Base-by-base conservation (phyloP, 495 filamentous ascomycete genomes). In the Apiosordaria backusii region DNA sequence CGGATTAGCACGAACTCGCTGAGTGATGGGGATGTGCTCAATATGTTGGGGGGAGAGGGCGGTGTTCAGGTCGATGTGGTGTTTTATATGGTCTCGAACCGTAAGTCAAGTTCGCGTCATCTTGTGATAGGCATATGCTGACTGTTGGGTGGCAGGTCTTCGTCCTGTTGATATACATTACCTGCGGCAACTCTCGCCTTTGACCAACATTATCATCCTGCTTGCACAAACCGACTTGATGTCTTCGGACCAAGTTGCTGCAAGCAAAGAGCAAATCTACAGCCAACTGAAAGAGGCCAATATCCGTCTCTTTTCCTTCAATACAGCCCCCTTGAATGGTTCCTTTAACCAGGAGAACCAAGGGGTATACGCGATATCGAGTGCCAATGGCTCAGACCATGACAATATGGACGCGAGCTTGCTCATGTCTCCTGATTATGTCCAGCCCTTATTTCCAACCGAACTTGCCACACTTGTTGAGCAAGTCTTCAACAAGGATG, bases 381-480 rank as follows among this genome's bases (percentile, higher is more conserved):
- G 91, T 21, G 86, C 85, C 15, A 83, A 87, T 50, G 87, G 85
- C 13, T 86, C 86, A 60, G 93, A 99, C 75, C 79, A 88, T 60
- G 93, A 97, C 23, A 89, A 84, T 57, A 97, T 99, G 92, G 95
- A 99, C 72, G 95, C 95, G 26, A 96, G 91, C 71, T 85, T 95
- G 0, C 82, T 99, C 16, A 99, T 99, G 95, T 92, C 87, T 57
- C 88, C 96, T 3, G 90, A 94, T 70, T 99, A 99, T 75, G 82
- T 97, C 19, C 90, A 92, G 64, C 96, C 96, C 3, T 82, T 98
- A 1, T 77, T 92, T 13, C 74, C 84, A 26, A 93, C 92, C 22
- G 96, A 99, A 67, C 85, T 99, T 7, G 68, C 73, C 13, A 73
- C 77, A 16, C 81, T 99, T 15, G 88, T 97, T 50, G 76, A 84